These are phyloP conservation scores for Mortierella antarctica DNA, from an alignment of 192 early-diverging fungal genomes.

Conservation along the genomic window DNA sequence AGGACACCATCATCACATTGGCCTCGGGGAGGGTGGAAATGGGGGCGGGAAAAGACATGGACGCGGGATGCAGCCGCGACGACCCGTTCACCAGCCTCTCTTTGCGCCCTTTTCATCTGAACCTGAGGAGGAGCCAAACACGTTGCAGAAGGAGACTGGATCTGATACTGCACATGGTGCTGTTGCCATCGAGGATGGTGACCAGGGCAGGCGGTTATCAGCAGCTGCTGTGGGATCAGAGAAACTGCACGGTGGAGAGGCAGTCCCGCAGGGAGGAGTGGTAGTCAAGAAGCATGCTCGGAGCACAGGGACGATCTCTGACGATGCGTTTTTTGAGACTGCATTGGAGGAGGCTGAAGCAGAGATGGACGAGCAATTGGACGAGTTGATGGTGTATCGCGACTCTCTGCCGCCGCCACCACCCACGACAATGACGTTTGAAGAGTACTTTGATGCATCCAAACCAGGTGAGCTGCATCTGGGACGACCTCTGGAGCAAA, in stretches of 20 bases:
- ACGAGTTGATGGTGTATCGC: slow-evolving; percentile 15
- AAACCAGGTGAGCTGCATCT: slow-evolving; percentile 40
- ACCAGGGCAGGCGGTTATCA: neutral
- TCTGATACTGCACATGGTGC: neutral
- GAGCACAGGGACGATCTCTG: slow-evolving; percentile 45
- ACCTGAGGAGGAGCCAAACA: neutral
- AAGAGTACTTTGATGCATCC: slow-evolving; percentile 39
- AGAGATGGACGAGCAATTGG: slow-evolving; percentile 11
- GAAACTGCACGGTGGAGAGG: neutral
- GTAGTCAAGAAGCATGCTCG: slow-evolving; percentile 32
- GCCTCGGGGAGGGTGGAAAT: neutral
- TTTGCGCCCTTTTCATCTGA: slow-evolving; percentile 17
- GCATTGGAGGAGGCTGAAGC: slow-evolving; percentile 26
- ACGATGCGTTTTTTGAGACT: slow-evolving; percentile 50
- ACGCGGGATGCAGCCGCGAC: slow-evolving; percentile 6
- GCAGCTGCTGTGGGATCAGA: neutral
- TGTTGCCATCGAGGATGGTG: neutral
- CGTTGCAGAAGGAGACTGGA: neutral
- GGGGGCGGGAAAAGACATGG: slow-evolving; percentile 1
- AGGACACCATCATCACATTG: slow-evolving; percentile 6
- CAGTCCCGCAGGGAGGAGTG: neutral
- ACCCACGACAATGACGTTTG: slow-evolving; percentile 30
- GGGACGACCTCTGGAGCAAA: slow-evolving; percentile 45
- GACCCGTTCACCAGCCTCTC: slow-evolving; percentile 27
- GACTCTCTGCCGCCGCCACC: slow-evolving; percentile 34